Percentiles rank a stretch among this genome's conserved stretches.
phyloP scores from a whole-genome alignment of 495 filamentous ascomycete species.

The Neurospora tetrasperma region DNA sequence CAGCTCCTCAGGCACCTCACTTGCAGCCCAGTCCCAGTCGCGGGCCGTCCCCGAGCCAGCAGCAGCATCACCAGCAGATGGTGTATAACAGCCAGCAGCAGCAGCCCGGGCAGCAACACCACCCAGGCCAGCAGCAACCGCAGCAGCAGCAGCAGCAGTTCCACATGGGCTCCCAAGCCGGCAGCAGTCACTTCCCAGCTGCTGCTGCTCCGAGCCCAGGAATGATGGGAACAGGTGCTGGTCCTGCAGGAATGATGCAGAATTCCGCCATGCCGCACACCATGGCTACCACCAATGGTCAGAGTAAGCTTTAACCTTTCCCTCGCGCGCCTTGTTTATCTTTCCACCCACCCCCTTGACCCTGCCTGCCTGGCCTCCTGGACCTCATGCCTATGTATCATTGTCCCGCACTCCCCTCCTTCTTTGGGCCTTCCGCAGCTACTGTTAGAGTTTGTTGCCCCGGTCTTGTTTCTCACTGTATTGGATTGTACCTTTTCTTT shows the following conservation, averaged over 20 bases:
- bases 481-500: background rate
- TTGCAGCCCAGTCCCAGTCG: slow-evolving; percentile 33
- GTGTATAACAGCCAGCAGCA: slow-evolving; percentile 32
- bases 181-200: slow-evolving; percentile 24
- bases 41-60: slow-evolving; percentile 26
- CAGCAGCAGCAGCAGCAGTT: slow-evolving; percentile 32
- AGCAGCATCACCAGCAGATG: slow-evolving; percentile 30
- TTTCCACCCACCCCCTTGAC: background rate
- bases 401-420: background rate
- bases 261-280: slow-evolving; percentile 39
- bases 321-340: slow-evolving; percentile 11
- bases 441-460: slow-evolving; percentile 2
- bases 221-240: slow-evolving; percentile 36
- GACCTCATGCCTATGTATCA: slow-evolving; percentile 4
- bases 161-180: slow-evolving; percentile 34
- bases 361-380: background rate
- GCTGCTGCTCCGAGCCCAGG: slow-evolving; percentile 28
- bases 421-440: slow-evolving; percentile 7
- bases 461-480: slow-evolving; percentile 2
- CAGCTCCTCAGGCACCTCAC: slow-evolving; percentile 16
- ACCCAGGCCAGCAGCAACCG: slow-evolving; percentile 13
- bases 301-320: slow-evolving; percentile 31
- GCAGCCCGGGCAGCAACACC: slow-evolving; percentile 21
- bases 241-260: slow-evolving; percentile 45
- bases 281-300: slow-evolving; percentile 37